phyloP scores from a whole-genome alignment of 768 basidiomycete species.

The Boletus sp. region DNA sequence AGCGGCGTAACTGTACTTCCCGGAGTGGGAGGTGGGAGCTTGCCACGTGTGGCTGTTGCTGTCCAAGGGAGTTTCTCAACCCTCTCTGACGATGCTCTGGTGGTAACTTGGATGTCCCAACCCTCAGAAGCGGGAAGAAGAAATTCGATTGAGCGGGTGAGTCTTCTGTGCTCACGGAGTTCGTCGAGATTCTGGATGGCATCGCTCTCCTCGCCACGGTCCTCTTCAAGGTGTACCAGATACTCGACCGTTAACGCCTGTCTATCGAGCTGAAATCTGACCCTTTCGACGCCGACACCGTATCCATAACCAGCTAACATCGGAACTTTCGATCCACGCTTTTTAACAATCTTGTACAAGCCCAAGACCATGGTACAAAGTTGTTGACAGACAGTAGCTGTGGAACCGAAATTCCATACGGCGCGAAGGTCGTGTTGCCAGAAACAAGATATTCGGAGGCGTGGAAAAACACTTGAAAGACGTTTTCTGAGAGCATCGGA shows the following conservation, averaged over 20 bases:
- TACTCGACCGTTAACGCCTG: conserved; percentile 84
- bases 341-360: conserved; percentile 74
- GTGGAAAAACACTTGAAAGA: conserved; percentile 30
- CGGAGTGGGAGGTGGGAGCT: conserved; percentile 30
- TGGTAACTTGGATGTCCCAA: conserved; percentile 83
- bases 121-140: conserved; percentile 71
- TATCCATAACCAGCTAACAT: conserved; percentile 74
- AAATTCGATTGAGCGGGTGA: conserved; percentile 78
- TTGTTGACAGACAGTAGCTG: conserved; percentile 67
- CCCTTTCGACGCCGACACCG: conserved; percentile 75
- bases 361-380: conserved; percentile 83
- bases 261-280: conserved; percentile 77
- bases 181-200: conserved; percentile 54
- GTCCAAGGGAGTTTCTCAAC: conserved; percentile 76
- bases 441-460: conserved; percentile 82
- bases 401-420: conserved; percentile 75
- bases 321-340: conserved; percentile 72
- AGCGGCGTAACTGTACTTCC: conserved; percentile 36
- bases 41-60: conserved; percentile 51
- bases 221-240: conserved; percentile 69
- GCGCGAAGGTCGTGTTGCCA: conserved; percentile 94
- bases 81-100: conserved; percentile 68
- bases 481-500: conserved; percentile 35
- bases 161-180: conserved; percentile 63
- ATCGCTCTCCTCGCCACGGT: conserved; percentile 23